Percentiles rank a stretch among this genome's conserved stretches.
Evolutionary conservation across 2,329 filamentous ascomycete genomes (phyloP).

Genomic region (Aspergillus bombycis): DNA sequence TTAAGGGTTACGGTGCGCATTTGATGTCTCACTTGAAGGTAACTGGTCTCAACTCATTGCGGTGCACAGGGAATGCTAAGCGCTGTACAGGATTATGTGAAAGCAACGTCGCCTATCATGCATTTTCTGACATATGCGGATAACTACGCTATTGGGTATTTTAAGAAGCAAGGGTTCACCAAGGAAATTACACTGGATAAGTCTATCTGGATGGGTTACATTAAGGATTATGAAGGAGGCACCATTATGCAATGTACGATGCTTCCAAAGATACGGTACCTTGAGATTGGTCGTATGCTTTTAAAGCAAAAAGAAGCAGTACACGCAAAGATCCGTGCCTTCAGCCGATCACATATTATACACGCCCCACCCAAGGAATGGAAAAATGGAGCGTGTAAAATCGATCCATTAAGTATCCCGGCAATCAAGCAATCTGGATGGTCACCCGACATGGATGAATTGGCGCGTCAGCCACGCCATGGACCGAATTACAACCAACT

Average conservation of each 20-base stretch:
- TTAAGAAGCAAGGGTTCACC: conserved; percentile 98
- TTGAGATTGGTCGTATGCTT: conserved; percentile 90
- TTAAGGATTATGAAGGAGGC: conserved; percentile 98
- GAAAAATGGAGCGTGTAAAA: conserved; percentile 72
- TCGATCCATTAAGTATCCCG: conserved; percentile 83
- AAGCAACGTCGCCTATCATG: conserved; percentile 95
- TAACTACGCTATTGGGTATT: conserved; percentile 98
- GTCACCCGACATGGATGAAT: conserved; percentile 97
- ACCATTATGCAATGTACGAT: conserved; percentile 99
- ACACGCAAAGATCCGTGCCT: conserved; percentile 90
- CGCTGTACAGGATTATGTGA: conserved; percentile 74
- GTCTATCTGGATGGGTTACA: conserved; percentile 97
- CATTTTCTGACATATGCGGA: conserved; percentile 98
- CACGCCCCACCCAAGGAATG: conserved; percentile 85
- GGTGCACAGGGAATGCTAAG: conserved; percentile 10
- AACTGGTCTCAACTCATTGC: conserved; percentile 8
- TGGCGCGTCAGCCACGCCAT: conserved; percentile 91
- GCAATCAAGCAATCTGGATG: conserved; percentile 92
- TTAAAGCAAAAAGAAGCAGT: conserved; percentile 97
- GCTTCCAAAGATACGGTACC: conserved; percentile 91
- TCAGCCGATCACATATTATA: conserved; percentile 83
- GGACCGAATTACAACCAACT: conserved; percentile 96
- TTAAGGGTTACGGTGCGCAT: conserved; percentile 97
- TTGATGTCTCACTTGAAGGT: conserved; percentile 95
- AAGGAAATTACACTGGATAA: conserved; percentile 95